Conservation (phyloP, 352 stramenopile species). For the Phytophthora hybrid region DNA sequence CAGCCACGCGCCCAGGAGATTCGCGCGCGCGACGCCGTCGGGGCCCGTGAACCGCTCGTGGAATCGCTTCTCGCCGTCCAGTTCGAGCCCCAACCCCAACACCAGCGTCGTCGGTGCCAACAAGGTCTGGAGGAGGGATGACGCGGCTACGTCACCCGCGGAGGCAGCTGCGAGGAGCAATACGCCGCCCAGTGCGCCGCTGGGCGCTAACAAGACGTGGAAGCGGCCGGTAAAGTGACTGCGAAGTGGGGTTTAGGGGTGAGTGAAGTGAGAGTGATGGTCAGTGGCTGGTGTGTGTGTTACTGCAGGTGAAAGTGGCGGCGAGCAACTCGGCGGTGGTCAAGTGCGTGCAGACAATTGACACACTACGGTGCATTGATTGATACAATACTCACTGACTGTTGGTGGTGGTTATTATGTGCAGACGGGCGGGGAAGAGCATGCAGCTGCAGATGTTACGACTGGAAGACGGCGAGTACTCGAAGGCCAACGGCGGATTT, state of each 20-base stretch:
- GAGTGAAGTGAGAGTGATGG: slow-evolving; percentile 8
- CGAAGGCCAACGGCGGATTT: slow-evolving; percentile 78
- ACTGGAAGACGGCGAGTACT: slow-evolving; percentile 76
- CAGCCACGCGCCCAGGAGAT: slow-evolving; percentile 12
- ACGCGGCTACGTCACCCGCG: not conserved
- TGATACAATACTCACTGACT: not conserved
- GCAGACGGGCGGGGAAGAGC: slow-evolving; percentile 32
- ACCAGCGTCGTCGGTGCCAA: slow-evolving; percentile 44
- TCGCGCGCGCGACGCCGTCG: slow-evolving; percentile 7
- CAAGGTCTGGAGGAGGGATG: slow-evolving; percentile 63
- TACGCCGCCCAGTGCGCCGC: not conserved
- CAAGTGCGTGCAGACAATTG: not conserved
- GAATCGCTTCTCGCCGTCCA: slow-evolving; percentile 35
- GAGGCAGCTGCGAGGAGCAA: not conserved
- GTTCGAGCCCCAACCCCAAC: slow-evolving; percentile 8
- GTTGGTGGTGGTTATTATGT: not conserved
- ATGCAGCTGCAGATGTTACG: slow-evolving; percentile 65
- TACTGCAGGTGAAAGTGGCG: slow-evolving; percentile 40
- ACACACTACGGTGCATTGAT: not conserved
- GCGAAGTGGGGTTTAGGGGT: not conserved
- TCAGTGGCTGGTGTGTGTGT: not conserved
- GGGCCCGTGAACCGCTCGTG: slow-evolving; percentile 54
- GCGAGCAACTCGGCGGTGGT: slow-evolving; percentile 17
- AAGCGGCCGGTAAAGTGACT: slow-evolving; percentile 40
- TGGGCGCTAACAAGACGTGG: slow-evolving; percentile 39